Evolutionary conservation across 495 filamentous ascomycete genomes (phyloP), one percentile per base, ranked within the genome.

Genomic region (Lasiosphaeris hirsuta): DNA sequence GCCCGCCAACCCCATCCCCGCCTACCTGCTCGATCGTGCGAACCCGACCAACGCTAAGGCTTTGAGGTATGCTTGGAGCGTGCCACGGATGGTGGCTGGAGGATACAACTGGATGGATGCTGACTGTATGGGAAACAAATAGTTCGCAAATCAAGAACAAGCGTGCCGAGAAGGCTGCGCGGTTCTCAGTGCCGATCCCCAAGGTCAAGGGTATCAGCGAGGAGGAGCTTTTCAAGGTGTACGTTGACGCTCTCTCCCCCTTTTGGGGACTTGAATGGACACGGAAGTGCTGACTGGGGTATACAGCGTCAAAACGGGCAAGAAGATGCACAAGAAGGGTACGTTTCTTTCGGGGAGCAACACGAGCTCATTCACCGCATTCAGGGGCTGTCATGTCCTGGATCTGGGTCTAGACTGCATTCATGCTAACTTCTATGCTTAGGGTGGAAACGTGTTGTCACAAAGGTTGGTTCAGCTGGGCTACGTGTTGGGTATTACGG

Each of bases 151-250:
- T 72, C 59, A 69, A 68, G 61, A 66, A 66, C 60, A 78, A 78
- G 69, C 78, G 92, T 13, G 80, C 82, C 51, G 92, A 96, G 75
- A 96, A 95, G 81, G 90, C 91, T 17, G 94, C 94, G n/a, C 90
- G 95, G 71, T 99, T 96, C 69, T 83, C 81, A 39, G 94, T 99
- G 46, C 94, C 95, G 11, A 71, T 99, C 67, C 94, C 94, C 13
- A 97, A 96, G 76, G 93, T 97, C 33, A 79, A 86, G 66, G 95
- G 95, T 58, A 96, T 96, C 64, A 84, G 84, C 61, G 92, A 97
- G 78, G 92, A 96, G 80, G 95, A 99, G 78, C 93, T 96, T 86
- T 97, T 99, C 79, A 92, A 91, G 78, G 92, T 96, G 58, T 67
- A 67, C 9, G 64, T 67, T 42, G 10, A 50, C 17, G 11, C 7